phyloP scores from a whole-genome alignment of 768 basidiomycete species.

The Xerocomellus dryophilus region DNA sequence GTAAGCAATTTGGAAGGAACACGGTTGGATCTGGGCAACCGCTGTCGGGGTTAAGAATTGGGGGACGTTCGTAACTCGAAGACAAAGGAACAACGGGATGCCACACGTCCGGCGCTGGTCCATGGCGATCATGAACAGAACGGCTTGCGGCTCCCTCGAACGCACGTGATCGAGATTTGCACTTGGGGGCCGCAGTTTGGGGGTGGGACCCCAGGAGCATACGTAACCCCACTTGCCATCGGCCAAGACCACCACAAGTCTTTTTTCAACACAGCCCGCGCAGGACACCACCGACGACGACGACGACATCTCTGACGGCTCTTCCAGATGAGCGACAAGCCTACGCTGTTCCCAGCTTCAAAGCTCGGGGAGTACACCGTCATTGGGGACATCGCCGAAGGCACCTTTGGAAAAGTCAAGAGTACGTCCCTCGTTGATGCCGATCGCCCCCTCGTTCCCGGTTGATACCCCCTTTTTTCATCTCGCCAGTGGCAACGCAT shows the following conservation, averaged over 20 bases:
- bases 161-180: slow-evolving; percentile 15
- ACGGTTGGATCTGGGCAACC: too few relatives aligned
- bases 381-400: slow-evolving; percentile 85
- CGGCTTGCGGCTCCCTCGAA: not conserved
- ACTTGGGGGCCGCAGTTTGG: slow-evolving; percentile 9
- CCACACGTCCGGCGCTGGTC: not conserved
- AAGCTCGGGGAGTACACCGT: slow-evolving; percentile 92
- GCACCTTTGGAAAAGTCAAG: slow-evolving; percentile 99
- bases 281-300: slow-evolving; percentile 8
- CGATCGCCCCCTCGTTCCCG: slow-evolving; percentile 15
- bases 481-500: slow-evolving; percentile 78
- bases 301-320: slow-evolving; percentile 8
- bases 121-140: not conserved
- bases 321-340: slow-evolving; percentile 27
- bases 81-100: not conserved
- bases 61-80: not conserved
- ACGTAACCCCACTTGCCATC: slow-evolving; percentile 25
- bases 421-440: slow-evolving; percentile 53
- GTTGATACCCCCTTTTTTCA: slow-evolving; percentile 15
- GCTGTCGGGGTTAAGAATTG: too few relatives aligned
- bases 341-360: slow-evolving; percentile 48
- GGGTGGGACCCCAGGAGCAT: slow-evolving; percentile 17
- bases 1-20: too few relatives aligned
- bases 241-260: slow-evolving; percentile 19
- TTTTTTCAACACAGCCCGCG: slow-evolving; percentile 24